Base-by-base conservation (phyloP, 208 protist species). In the Trypanosoma brucei region DNA sequence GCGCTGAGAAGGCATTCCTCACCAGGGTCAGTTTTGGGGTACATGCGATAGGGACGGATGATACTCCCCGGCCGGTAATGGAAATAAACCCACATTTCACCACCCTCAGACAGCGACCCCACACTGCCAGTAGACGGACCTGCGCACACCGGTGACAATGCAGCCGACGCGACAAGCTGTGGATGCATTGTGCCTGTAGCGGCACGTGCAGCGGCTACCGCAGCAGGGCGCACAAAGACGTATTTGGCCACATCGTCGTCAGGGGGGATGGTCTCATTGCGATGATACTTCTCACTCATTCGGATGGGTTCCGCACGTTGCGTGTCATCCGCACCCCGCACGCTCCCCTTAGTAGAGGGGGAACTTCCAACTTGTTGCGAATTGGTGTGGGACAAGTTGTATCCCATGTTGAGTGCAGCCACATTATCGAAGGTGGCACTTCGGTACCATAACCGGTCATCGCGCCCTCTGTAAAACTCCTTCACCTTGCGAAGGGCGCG, bases 41-140 rank as follows among this genome's bases (percentile, higher is more conserved):
- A 94, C 75, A 93, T 84, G 64, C 83, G 84, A 57, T 83, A 92
- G 33, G 86, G 86, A 0, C 79, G 84, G 8, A 92, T 84, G 33
- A 96, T 83, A 56, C 86, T 89, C 59, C 65, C 75, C 14, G 68
- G 68, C 2, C 68, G 60, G 68, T 91, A 93, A 40, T 96, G 91
- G 54, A 93, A 96, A 60, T 84, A 84, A 7, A 94, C 69, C 79
- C 84, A 91, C 80, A 96, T 91, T 57, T 94, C 83, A 11, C 86
- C 71, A 1, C 82, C 34, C 65, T 59, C 33, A 53, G 59, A 7
- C 2, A 54, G 49, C 22, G 62, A 52, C 8, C 8, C 42, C 11
- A 11, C 42, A 11, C 8, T 11, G 42, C 11, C 11, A 6, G 11
- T 46, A 46, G 42, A 14, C 8, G 11, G 42, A 46, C 6, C 42